A percentile compares a stretch with the other conserved stretches of the same genome.
These are phyloP conservation scores for Inga oerstediana DNA, from an alignment of 306 rosid genomes.

Conservation along the genomic window DNA sequence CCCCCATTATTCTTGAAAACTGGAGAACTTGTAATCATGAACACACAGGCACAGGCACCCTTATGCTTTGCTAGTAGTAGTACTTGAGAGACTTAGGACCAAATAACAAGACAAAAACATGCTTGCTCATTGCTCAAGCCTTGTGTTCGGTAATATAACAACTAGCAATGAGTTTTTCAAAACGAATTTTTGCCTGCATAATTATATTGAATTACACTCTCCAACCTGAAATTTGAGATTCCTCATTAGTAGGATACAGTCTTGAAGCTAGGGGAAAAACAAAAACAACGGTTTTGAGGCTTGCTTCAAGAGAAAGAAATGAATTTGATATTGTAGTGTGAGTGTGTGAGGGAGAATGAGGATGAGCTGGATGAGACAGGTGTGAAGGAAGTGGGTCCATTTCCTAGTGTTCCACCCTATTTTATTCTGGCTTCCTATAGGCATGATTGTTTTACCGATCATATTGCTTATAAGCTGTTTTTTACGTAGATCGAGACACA, in stretches of 20 bases:
- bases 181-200: slow-evolving; percentile 9
- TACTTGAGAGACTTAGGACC: not conserved
- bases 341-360: not conserved
- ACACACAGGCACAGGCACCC: slow-evolving; percentile 34
- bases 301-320: not conserved
- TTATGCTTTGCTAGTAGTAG: slow-evolving; percentile 8
- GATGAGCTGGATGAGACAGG: not conserved
- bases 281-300: not conserved
- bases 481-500: too few relatives aligned
- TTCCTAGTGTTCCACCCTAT: not conserved
- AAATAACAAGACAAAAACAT: not conserved
- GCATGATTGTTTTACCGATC: too few relatives aligned
- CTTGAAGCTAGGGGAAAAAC: not conserved
- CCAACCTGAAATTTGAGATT: not conserved
- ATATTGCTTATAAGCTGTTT: too few relatives aligned
- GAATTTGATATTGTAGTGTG: not conserved
- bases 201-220: not conserved
- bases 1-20: slow-evolving; percentile 37
- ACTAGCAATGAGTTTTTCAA: slow-evolving; percentile 1
- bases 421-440: not conserved
- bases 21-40: slow-evolving; percentile 45
- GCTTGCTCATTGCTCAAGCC: not conserved
- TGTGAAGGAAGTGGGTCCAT: too few relatives aligned
- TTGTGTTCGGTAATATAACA: not conserved
- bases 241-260: not conserved